Evolutionary conservation across 495 filamentous ascomycete genomes (phyloP).

Genomic region (Extremus antarcticus): DNA sequence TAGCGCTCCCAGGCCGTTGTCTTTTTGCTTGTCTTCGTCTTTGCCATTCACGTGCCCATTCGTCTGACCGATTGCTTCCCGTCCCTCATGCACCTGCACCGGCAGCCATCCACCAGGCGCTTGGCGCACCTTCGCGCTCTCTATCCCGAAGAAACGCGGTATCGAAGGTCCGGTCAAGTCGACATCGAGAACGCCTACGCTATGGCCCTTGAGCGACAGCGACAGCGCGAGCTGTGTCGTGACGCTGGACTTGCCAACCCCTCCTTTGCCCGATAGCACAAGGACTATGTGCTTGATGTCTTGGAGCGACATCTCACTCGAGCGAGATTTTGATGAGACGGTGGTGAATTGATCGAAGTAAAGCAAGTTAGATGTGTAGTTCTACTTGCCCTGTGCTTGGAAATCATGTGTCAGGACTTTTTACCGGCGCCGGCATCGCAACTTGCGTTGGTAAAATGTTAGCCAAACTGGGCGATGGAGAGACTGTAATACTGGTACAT

Average conservation of each 20-base stretch:
- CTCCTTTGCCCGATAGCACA: constrained; percentile 92
- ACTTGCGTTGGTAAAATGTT: too few species aligned
- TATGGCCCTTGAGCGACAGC: constrained; percentile 69
- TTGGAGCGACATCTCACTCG: constrained; percentile 29
- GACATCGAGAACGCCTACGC: constrained; percentile 89
- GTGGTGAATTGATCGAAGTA: too few species aligned
- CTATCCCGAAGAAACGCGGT: constrained; percentile 82
- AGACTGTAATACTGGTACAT: too few species aligned
- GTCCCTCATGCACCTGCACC: constrained; percentile 59
- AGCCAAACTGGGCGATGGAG: too few species aligned
- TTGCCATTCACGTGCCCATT: constrained; percentile 20
- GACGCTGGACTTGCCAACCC: constrained; percentile 93
- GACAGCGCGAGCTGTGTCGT: constrained; percentile 91
- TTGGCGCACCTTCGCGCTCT: constrained; percentile 81
- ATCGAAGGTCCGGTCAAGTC: constrained; percentile 95
- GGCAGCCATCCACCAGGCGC: constrained; percentile 83
- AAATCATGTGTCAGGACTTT: too few species aligned
- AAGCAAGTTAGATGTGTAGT: too few species aligned
- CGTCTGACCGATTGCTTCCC: constrained; percentile 24
- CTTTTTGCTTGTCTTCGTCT: constrained; percentile 1
- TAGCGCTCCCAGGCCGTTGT: constrained; percentile 47
- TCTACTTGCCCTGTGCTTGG: too few species aligned
- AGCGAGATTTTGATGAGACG: too few species aligned
- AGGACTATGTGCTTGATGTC: constrained; percentile 34
- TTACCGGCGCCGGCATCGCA: too few species aligned